phyloP scores from a whole-genome alignment of 352 stramenopile genomes.

The Phytophthora boehmeriae region DNA sequence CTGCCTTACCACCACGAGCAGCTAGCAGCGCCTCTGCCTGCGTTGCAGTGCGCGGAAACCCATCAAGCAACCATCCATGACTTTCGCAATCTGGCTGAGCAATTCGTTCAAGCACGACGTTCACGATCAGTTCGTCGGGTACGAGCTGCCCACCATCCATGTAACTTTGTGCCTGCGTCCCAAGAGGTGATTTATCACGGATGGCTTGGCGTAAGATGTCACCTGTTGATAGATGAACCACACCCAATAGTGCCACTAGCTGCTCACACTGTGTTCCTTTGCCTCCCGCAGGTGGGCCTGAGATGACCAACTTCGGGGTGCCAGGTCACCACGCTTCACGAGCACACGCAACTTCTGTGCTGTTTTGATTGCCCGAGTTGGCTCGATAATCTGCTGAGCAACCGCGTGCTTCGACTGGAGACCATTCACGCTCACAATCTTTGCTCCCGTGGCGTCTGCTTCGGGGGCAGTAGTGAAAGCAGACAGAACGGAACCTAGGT shows the following conservation, averaged over 20 bases:
- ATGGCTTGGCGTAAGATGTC: constrained; percentile 93
- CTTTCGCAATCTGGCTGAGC: constrained; percentile 80
- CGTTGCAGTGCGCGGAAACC: constrained; percentile 90
- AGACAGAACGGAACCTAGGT: constrained; percentile 59
- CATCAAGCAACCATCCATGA: constrained; percentile 93
- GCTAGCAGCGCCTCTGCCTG: constrained; percentile 86
- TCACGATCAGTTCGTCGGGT: constrained; percentile 93
- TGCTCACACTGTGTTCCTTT: constrained; percentile 96
- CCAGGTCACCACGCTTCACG: constrained; percentile 59
- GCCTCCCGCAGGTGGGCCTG: constrained; percentile 90
- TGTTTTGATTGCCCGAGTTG: constrained; percentile 43
- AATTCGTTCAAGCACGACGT: constrained; percentile 82
- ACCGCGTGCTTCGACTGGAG: constrained; percentile 53
- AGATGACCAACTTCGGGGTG: constrained; percentile 86
- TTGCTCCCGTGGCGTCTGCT: constrained; percentile 13
- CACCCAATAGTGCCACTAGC: constrained; percentile 85
- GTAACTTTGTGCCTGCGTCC: constrained; percentile 85
- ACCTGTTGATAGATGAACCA: constrained; percentile 93
- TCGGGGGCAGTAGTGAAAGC: constrained; percentile 30
- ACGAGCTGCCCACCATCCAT: constrained; percentile 93
- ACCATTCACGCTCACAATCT: constrained; percentile 50
- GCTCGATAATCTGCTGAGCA: constrained; percentile 40
- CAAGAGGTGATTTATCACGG: constrained; percentile 57
- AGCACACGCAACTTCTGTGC: constrained; percentile 46
- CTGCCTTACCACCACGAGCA: constrained; percentile 55